These are phyloP conservation scores for Tricholomella constricta DNA, from an alignment of 768 basidiomycete species.

Conservation along the genomic window DNA sequence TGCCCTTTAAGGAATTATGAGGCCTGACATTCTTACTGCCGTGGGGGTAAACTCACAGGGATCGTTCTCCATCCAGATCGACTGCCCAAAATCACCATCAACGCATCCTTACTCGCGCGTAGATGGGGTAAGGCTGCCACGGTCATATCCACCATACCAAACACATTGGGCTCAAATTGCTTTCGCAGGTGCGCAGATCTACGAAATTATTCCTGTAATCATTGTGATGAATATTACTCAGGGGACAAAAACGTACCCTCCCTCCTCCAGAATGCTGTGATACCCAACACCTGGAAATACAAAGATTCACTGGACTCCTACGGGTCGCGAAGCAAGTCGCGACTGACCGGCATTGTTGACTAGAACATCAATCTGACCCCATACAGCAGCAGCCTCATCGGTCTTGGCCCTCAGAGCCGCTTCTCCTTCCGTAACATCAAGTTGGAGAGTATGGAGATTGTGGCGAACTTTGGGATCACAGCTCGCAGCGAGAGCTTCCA, in stretches of 20 bases:
- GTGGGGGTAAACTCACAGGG: conserved; percentile 39
- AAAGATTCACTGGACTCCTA: too few relatives aligned
- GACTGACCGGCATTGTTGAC: conserved; percentile 63
- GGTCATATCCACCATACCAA: conserved; percentile 55
- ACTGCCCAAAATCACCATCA: conserved; percentile 57
- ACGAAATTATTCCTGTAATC: too few relatives aligned
- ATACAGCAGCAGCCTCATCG: conserved; percentile 43
- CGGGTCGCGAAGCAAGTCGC: not conserved
- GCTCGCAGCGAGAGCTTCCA: conserved; percentile 34
- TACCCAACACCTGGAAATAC: conserved; percentile 34
- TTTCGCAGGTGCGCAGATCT: conserved; percentile 35
- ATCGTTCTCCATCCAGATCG: conserved; percentile 52
- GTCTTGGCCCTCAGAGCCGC: conserved; percentile 43
- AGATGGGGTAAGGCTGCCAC: conserved; percentile 55
- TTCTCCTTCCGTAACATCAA: conserved; percentile 54
- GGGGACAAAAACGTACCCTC: conserved; percentile 42
- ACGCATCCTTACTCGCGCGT: conserved; percentile 43
- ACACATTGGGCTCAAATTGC: conserved; percentile 53
- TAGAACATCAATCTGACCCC: conserved; percentile 60
- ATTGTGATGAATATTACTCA: not conserved
- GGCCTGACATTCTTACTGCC: too few relatives aligned
- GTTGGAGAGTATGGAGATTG: conserved; percentile 45
- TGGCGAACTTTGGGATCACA: conserved; percentile 25
- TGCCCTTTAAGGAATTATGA: conserved; percentile 24
- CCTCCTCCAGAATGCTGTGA: conserved; percentile 55